Base-by-base conservation (phyloP, 108 stramenopile species). In the Poteriospumella lacustris region DNA sequence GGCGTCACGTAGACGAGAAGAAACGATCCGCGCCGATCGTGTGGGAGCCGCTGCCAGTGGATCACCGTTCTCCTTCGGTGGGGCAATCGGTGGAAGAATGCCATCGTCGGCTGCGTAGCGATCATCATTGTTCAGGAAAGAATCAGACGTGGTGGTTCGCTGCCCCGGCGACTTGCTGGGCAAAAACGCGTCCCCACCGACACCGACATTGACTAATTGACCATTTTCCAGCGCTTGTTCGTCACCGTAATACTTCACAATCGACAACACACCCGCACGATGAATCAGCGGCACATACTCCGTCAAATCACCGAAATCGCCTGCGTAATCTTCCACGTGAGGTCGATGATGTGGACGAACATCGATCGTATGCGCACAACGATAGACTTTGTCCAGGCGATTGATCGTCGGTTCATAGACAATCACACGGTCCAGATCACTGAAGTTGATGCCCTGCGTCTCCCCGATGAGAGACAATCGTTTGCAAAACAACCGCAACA, bases 291-390 rank as follows among this genome's bases (percentile, higher is more conserved):
- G 24, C 5, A 64, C 31, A 64, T 64, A 24, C 28, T 64, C 5
- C 9, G 33, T 64, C 5, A 64, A 24, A 64, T 64, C 60, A 31
- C 5, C 5, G 9, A 5, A 9, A 31, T 64, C 60, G n/a, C n/a
- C n/a, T n/a, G n/a, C n/a, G n/a, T n/a, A n/a, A n/a, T n/a, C n/a
- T n/a, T n/a, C n/a, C n/a, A n/a, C n/a, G 24, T 64, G 5, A 12
- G 60, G 60, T 5, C 31, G 15, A 64, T 64, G 60, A 64, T 64
- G 28, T 64, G 60, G 29, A 5, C 36, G 60, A 24, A 64, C 60
- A 64, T 64, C 31, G 28, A 64, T 31, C 5, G 3, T 34, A 31
- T 31, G 36, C 36, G 60, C 15, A 64, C 60, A 64, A 31, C 15
- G 31, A 64, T 64, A 64, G 28, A 5, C 5, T 64, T 24, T 5